Percentiles rank a stretch among this genome's conserved stretches.
phyloP scores from a whole-genome alignment of 257 asterid genomes.

The Echium plantagineum region DNA sequence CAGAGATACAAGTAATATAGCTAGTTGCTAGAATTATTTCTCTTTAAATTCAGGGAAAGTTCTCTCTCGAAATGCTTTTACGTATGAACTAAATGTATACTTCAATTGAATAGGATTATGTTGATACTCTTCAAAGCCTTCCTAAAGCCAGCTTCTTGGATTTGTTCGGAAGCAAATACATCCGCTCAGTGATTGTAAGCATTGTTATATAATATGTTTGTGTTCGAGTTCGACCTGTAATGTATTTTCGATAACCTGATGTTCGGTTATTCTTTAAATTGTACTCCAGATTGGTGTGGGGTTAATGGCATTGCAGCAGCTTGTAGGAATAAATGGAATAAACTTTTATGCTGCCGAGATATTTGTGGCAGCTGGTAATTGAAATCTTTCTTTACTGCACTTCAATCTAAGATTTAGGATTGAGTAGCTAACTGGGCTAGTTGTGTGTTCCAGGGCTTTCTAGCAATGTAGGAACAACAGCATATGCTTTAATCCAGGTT shows the following conservation, averaged over 20 bases:
- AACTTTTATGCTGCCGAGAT: constrained; percentile 69
- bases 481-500: constrained; percentile 72
- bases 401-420: not conserved
- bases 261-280: not conserved
- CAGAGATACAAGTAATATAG: constrained; percentile 55
- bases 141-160: constrained; percentile 45
- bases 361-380: constrained; percentile 56
- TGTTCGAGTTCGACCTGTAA: too few relatives aligned
- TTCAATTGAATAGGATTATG: constrained; percentile 29
- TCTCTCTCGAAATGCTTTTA: not conserved
- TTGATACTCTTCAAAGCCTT: constrained; percentile 33
- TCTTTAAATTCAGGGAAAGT: not conserved
- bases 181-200: constrained; percentile 60
- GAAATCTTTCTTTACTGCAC: not conserved
- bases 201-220: not conserved
- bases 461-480: constrained; percentile 53
- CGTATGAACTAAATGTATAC: not conserved
- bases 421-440: constrained; percentile 4
- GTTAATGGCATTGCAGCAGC: constrained; percentile 70
- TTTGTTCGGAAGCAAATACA: constrained; percentile 40
- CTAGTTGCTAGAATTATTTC: not conserved
- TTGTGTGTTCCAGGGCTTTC: constrained; percentile 41
- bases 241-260: too few relatives aligned
- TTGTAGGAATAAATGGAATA: constrained; percentile 69
- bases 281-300: constrained; percentile 57